phyloP scores from a whole-genome alignment of 1,284 basidiomycete species.

The Marasmius oreades region DNA sequence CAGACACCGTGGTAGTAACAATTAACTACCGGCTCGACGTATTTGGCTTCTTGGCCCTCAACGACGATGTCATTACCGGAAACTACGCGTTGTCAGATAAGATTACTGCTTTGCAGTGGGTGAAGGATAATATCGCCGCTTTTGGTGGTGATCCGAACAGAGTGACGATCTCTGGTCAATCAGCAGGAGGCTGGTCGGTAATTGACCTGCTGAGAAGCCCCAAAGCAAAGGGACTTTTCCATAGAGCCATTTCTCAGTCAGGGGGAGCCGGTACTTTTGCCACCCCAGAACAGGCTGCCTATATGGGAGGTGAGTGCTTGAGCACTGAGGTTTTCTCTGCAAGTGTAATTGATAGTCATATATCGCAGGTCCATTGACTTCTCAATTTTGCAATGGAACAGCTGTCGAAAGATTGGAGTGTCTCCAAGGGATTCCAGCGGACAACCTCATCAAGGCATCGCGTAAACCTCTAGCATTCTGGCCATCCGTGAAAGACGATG shows the following conservation, averaged over 20 bases:
- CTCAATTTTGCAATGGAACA: conserved; percentile 11
- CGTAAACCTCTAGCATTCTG: conserved; percentile 7
- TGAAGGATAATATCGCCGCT: conserved; percentile 26
- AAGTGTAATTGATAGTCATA: no score
- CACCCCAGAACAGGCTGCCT: conserved; percentile 1
- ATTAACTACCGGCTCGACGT: conserved; percentile 45
- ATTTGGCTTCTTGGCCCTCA: conserved; percentile 38
- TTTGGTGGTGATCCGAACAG: conserved; percentile 18
- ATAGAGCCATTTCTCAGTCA: conserved; percentile 8
- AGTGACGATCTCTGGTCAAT: conserved; percentile 16
- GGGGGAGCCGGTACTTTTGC: conserved; percentile 9
- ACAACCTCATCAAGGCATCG: conserved; percentile 16
- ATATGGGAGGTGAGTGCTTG: no score
- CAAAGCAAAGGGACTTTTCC: conserved; percentile 11
- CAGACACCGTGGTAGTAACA: conserved; percentile 43
- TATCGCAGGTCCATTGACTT: no score
- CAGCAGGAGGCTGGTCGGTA: conserved; percentile 13
- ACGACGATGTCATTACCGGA: conserved; percentile 34
- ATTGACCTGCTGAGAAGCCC: conserved; percentile 13
- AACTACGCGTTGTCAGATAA: conserved; percentile 41
- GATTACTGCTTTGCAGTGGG: conserved; percentile 35
- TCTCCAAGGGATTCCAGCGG: conserved; percentile 16
- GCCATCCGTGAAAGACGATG: conserved; percentile 13
- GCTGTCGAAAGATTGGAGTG: conserved; percentile 14
- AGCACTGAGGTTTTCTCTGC: no score